These are phyloP conservation scores for Gnomoniopsis sp. DNA, from an alignment of 2,329 filamentous ascomycete genomes.

Conservation along the genomic window DNA sequence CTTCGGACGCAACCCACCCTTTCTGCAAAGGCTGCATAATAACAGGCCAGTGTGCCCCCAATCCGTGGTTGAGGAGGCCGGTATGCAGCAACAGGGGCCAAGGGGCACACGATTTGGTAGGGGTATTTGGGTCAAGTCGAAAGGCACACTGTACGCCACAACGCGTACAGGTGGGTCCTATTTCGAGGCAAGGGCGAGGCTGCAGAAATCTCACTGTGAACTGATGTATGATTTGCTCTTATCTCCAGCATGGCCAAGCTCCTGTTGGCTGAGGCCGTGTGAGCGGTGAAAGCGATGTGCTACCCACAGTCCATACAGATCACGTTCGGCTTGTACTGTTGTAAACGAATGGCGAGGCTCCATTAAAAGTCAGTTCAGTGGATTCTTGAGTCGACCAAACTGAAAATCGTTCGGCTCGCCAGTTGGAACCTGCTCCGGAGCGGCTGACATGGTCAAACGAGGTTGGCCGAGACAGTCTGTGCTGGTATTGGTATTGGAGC, in stretches of 20 bases:
- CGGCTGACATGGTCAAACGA: constrained; percentile 9
- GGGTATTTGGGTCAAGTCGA: neutral
- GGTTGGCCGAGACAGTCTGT: constrained; percentile 9
- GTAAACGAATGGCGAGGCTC: constrained; percentile 5
- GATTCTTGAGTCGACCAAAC: constrained; percentile 6
- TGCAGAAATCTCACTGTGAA: neutral
- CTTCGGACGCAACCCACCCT: constrained; percentile 7
- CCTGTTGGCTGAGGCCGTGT: neutral
- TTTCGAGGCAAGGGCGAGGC: constrained; percentile 10
- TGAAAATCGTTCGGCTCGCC: constrained; percentile 7
- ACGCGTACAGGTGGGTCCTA: neutral
- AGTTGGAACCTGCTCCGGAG: constrained; percentile 2
- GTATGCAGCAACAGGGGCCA: constrained; percentile 2
- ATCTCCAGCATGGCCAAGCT: neutral
- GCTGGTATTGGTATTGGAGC: neutral
- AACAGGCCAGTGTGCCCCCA: constrained; percentile 12
- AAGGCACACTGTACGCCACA: constrained; percentile 9
- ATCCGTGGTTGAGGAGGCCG: neutral
- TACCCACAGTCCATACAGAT: neutral
- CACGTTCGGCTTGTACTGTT: neutral
- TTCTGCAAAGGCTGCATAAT: constrained; percentile 2
- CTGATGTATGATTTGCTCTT: neutral
- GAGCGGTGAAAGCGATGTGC: constrained; percentile 9
- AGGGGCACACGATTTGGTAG: constrained; percentile 1
- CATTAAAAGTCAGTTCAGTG: constrained; percentile 7